Evolutionary conservation across 352 stramenopile genomes (phyloP), one percentile per base, ranked within the genome.

Genomic region (Pythium oligandrum): DNA sequence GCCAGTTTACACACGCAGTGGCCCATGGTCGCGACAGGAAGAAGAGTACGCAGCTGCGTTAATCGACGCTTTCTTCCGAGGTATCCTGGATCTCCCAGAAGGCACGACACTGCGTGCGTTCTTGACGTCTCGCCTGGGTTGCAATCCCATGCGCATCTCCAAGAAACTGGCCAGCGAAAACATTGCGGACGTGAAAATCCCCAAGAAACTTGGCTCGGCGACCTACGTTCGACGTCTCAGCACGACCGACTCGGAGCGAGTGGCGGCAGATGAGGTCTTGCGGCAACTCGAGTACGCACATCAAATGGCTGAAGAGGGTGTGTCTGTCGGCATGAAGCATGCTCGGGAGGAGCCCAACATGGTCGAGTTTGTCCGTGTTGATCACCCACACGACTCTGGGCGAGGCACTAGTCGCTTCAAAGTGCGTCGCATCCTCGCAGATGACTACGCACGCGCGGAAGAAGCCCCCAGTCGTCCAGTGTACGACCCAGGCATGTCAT

Each of bases 91-190:
- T 48, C 66, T 88, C 46, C 48, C 68, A 0, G 71, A 88, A 51
- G 77, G 79, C 51, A 88, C 77, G 42, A 90, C 76, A 30, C 67
- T 90, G 43, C 71, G 79, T 44, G 71, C 73, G 39, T 85, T 85
- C 55, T 57, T 90, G 26, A 75, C 79, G 17, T 66, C 71, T 4
- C 70, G 77, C 4, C 65, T 90, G 50, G 72, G 73, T 44, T 90
- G 79, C 58, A 90, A 87, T 44, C 79, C 79, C 11, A 90, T 87
- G 77, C 71, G 79, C 12, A 75, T 88, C 34, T 88, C 77, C 8
- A 90, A 90, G 61, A 90, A 90, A 57, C 78, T 90, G 9, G 77
- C 79, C 2, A 87, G 71, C 53, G 73, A 83, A 39, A 71, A 59
- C 42, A 87, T 90, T 52, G 77, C 75, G 0, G 71, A 81, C 38